Evolutionary conservation across 768 basidiomycete species (phyloP).

Genomic region (Amanita rimosa): DNA sequence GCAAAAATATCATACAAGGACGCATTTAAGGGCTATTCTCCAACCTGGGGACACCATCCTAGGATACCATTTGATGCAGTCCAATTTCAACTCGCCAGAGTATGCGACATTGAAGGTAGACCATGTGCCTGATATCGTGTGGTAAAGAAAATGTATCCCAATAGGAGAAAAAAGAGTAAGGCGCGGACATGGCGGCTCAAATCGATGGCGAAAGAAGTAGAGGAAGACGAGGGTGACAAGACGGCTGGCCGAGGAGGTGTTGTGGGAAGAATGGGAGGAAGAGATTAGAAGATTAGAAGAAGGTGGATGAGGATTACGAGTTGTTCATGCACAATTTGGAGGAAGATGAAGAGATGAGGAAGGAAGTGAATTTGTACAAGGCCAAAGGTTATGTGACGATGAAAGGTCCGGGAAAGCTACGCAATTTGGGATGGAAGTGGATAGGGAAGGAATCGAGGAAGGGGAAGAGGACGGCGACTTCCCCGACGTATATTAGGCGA

Average conservation of each 20-base stretch:
- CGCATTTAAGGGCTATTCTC: conserved; percentile 82
- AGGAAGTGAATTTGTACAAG: conserved; percentile 82
- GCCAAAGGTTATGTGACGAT: conserved; percentile 37
- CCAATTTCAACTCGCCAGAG: conserved; percentile 89
- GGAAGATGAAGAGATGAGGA: conserved; percentile 88
- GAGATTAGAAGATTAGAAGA: conserved; percentile 83
- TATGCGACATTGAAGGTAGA: conserved; percentile 56
- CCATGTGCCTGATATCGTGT: conserved; percentile 82
- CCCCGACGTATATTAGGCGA: conserved; percentile 74
- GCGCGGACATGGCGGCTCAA: conserved; percentile 79
- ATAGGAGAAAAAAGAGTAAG: conserved; percentile 83
- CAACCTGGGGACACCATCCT: conserved; percentile 93
- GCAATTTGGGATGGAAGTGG: conserved; percentile 63
- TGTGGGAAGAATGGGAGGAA: conserved; percentile 79
- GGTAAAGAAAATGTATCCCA: conserved; percentile 92
- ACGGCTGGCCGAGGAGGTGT: conserved; percentile 37
- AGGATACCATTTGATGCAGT: conserved; percentile 79
- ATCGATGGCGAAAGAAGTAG: conserved; percentile 87
- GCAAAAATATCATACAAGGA: conserved; percentile 95
- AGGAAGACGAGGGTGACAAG: conserved; percentile 70
- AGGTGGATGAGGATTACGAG: conserved; percentile 97
- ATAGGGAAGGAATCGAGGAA: conserved; percentile 41
- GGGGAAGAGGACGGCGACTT: conserved; percentile 83
- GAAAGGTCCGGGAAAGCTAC: conserved; percentile 35
- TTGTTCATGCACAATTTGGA: conserved; percentile 88